These are phyloP conservation scores for Artemisia argyi DNA, from an alignment of 129 eudicot species.

Conservation along the genomic window DNA sequence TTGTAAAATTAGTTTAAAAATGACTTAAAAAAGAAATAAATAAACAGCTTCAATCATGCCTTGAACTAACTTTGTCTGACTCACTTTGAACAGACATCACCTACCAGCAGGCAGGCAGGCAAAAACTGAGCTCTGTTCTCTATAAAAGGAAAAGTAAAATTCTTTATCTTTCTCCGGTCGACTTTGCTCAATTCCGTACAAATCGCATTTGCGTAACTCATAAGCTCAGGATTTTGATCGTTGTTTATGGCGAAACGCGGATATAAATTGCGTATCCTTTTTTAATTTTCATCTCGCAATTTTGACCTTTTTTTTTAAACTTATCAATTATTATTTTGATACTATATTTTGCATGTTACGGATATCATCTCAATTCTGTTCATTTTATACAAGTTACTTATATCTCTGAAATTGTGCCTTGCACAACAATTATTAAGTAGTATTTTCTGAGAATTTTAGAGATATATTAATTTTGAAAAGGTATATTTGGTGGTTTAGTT, in stretches of 20 bases:
- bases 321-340: not conserved
- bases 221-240: slow-evolving; percentile 2
- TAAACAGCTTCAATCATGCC: slow-evolving; percentile 27
- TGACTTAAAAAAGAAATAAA: not conserved
- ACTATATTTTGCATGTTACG: not conserved
- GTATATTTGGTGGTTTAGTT: not conserved
- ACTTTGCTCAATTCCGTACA: slow-evolving; percentile 18
- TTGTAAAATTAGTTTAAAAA: too few relatives aligned
- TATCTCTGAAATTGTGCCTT: too few relatives aligned
- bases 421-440: too few relatives aligned
- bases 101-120: slow-evolving; percentile 25
- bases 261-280: slow-evolving; percentile 89
- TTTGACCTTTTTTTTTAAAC: not conserved
- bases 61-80: slow-evolving; percentile 20
- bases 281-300: not conserved
- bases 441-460: too few relatives aligned
- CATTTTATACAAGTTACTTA: too few relatives aligned
- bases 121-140: slow-evolving; percentile 21
- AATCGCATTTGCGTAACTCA: not conserved
- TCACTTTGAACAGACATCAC: not conserved
- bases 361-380: not conserved
- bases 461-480: too few relatives aligned
- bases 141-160: slow-evolving; percentile 15
- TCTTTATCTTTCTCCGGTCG: slow-evolving; percentile 18
- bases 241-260: slow-evolving; percentile 67